Conservation (phyloP, 139 green algal genomes). For the Micractinium conductrix region DNA sequence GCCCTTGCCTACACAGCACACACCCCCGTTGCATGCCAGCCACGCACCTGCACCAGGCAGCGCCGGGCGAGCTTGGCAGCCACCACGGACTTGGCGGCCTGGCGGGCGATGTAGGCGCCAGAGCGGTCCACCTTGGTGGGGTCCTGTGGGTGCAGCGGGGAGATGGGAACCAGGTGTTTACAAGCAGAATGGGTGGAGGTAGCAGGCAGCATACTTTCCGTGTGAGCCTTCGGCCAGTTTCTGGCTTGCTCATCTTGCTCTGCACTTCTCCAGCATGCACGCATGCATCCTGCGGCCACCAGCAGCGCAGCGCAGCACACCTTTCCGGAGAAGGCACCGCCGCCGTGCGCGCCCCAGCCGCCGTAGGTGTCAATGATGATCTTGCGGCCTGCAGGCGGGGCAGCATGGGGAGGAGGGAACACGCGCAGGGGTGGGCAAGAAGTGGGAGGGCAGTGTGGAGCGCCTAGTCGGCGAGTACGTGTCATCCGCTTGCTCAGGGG, state of each 20-base stretch:
- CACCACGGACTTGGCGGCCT: slow-evolving; percentile 98
- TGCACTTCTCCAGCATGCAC: no score
- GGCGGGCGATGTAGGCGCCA: slow-evolving; percentile 98
- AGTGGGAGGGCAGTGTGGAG: no score
- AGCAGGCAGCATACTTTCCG: no score
- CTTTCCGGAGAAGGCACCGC: slow-evolving; percentile 98
- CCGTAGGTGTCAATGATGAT: slow-evolving; percentile 99
- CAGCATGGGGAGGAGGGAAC: slow-evolving; percentile 6
- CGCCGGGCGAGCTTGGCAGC: slow-evolving; percentile 88
- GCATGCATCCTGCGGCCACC: no score
- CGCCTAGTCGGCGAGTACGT: no score
- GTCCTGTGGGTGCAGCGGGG: slow-evolving; percentile 42
- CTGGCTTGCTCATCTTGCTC: no score
- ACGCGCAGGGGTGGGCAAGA: not conserved
- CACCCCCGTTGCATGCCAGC: no score
- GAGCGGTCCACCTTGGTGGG: slow-evolving; percentile 89
- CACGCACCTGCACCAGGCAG: slow-evolving; percentile 74
- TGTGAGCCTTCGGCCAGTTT: no score
- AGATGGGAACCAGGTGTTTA: no score
- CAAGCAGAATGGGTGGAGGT: no score
- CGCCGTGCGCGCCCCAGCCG: slow-evolving; percentile 98
- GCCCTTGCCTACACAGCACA: no score
- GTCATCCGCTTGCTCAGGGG: no score
- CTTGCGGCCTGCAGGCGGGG: slow-evolving; percentile 86
- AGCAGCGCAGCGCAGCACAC: slow-evolving; percentile 69